Evolutionary conservation across 2,329 filamentous ascomycete species (phyloP).

Genomic region (Fusarium veterinarium): DNA sequence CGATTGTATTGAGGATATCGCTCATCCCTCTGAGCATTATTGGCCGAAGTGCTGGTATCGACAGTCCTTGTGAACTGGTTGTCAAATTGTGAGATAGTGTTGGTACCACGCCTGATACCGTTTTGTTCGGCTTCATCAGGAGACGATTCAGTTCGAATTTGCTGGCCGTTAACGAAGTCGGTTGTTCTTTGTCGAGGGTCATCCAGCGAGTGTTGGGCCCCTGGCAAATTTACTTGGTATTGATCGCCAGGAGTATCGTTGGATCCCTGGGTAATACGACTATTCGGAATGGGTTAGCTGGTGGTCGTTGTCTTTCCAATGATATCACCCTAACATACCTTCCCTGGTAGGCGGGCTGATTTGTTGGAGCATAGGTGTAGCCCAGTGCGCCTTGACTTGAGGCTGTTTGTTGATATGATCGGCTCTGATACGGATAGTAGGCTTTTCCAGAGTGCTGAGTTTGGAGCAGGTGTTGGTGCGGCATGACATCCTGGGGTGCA

Average conservation of each 20-base stretch:
- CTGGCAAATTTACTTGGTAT: slow-evolving; percentile 1
- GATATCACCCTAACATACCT: slow-evolving; percentile 7
- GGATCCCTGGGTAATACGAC: not conserved
- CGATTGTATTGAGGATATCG: not conserved
- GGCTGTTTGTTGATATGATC: not conserved
- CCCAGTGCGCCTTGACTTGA: not conserved
- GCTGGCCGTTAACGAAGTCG: slow-evolving; percentile 3
- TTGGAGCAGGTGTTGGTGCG: not conserved
- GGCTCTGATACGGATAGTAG: not conserved
- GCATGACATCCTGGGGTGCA: not conserved
- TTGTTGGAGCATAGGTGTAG: slow-evolving; percentile 4
- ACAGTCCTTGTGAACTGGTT: not conserved
- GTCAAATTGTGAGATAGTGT: slow-evolving; percentile 8
- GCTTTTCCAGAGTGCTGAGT: not conserved
- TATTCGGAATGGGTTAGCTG: slow-evolving; percentile 6
- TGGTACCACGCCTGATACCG: not conserved
- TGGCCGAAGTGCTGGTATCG: not conserved
- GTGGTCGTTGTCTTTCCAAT: not conserved
- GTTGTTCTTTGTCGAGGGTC: slow-evolving; percentile 4
- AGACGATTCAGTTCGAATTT: not conserved
- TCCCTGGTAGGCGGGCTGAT: slow-evolving; percentile 16
- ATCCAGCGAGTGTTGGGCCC: not conserved
- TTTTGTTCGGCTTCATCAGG: not conserved
- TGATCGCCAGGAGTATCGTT: not conserved
- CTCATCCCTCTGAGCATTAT: not conserved